Evolutionary conservation across 306 rosid species (phyloP), one percentile per base, ranked within the genome.

Genomic region (Lupinus albus): DNA sequence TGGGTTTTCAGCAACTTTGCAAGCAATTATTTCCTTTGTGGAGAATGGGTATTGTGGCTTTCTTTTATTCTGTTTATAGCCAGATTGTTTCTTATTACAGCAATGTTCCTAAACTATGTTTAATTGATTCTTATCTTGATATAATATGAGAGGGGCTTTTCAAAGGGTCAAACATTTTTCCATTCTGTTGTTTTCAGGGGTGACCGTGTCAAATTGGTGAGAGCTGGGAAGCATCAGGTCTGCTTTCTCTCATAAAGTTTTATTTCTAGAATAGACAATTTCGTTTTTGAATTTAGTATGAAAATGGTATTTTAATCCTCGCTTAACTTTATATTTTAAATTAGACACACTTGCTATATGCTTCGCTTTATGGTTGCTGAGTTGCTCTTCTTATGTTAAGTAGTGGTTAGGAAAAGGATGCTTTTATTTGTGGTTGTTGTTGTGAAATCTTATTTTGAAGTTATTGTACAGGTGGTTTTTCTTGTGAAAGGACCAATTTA

Each of bases 151-250:
- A 42, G 54, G 63, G 59, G 11, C 47, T 62, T n/a, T 52, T 74
- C 50, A 67, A n/a, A n/a, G n/a, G n/a, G n/a, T n/a, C n/a, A n/a
- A 74, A 11, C 48, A 56, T 44, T 74, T 69, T 33, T 62, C 30
- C 47, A 41, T 44, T 72, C 16, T 11, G 63, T 41, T 11, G 63
- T 41, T 79, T 76, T 75, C 82, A 92, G 98, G 77, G 88, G 84
- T 58, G 98, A 92, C 74, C 85, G 82, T 78, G 82, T 92, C 84
- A 89, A 92, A 72, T 66, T 76, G 65, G 89, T 92, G 67, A 82
- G 92, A 84, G 96, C 98, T 14, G 96, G 98, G 75, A 92, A 84
- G 80, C 96, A 89, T 71, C 92, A 85, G 98, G 98, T 92, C 36
- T 66, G 80, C 47, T 57, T 78, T 20, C 44, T 70, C 44, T 60